A percentile compares a stretch with the other conserved stretches of the same genome.
phyloP scores from a whole-genome alignment of 805 yeast genomes.

The Priceomyces melissophilus region DNA sequence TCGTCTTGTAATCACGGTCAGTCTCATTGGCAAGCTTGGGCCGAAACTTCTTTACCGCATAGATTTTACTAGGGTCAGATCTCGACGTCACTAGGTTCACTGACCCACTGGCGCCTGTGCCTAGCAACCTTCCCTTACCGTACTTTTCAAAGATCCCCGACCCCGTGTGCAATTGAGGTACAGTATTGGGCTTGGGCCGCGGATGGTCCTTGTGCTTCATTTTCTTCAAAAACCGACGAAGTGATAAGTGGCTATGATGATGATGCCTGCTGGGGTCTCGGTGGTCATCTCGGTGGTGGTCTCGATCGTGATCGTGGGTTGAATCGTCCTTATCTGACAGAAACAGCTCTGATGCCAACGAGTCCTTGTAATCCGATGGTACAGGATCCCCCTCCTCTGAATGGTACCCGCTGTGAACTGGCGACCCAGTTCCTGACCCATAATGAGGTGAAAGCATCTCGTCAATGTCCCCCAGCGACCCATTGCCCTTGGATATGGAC shows the following conservation, averaged over 20 bases:
- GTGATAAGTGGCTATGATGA: slow-evolving; percentile 25
- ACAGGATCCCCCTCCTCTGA: no score
- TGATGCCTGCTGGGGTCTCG: slow-evolving; percentile 1
- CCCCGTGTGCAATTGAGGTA: slow-evolving; percentile 15
- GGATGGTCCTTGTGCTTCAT: slow-evolving; percentile 22
- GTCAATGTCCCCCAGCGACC: no score
- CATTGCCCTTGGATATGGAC: no score
- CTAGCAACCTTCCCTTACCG: slow-evolving; percentile 69
- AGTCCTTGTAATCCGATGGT: not conserved
- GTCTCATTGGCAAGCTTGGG: slow-evolving; percentile 59
- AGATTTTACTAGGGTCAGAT: slow-evolving; percentile 48
- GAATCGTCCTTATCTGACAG: not conserved
- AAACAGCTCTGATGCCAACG: not conserved
- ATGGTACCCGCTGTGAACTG: no score
- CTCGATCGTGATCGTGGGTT: no score
- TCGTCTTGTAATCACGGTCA: slow-evolving; percentile 66
- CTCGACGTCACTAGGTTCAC: slow-evolving; percentile 73
- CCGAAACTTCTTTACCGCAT: slow-evolving; percentile 86
- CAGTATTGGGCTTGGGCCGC: slow-evolving; percentile 5
- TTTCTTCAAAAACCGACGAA: slow-evolving; percentile 54
- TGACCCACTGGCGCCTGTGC: slow-evolving; percentile 94
- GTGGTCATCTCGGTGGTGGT: not conserved
- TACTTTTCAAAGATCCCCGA: slow-evolving; percentile 48
- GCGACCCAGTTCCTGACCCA: no score
- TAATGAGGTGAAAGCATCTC: no score